Evolutionary conservation across 768 basidiomycete genomes (phyloP).

Genomic region (Suillus fuscotomentosus): DNA sequence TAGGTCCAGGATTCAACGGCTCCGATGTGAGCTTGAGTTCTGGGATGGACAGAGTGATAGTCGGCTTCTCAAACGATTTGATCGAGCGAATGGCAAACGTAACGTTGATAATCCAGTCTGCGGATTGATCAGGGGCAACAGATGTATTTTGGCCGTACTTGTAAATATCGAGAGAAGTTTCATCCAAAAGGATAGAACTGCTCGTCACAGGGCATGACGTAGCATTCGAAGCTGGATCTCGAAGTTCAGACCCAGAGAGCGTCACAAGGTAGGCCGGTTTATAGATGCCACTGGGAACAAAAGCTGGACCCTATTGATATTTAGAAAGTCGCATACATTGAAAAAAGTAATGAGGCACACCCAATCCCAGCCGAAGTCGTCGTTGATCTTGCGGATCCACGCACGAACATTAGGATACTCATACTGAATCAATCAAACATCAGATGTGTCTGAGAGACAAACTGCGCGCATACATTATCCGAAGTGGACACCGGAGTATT

Average conservation of each 20-base stretch:
- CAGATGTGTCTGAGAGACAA: neutral
- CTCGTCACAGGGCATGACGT: slow-evolving; percentile 20
- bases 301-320: slow-evolving; percentile 48
- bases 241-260: slow-evolving; percentile 25
- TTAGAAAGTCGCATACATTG: neutral
- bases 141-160: slow-evolving; percentile 50
- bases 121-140: slow-evolving; percentile 42
- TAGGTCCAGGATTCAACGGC: slow-evolving; percentile 20
- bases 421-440: slow-evolving; percentile 31
- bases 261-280: slow-evolving; percentile 56
- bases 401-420: slow-evolving; percentile 49
- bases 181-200: slow-evolving; percentile 45
- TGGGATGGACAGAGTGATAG: slow-evolving; percentile 43
- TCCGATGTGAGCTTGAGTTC: slow-evolving; percentile 44
- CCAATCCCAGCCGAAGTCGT: slow-evolving; percentile 67
- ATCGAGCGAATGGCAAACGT: slow-evolving; percentile 49
- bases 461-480: slow-evolving; percentile 29
- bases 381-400: slow-evolving; percentile 49
- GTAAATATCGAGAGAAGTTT: slow-evolving; percentile 53
- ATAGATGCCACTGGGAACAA: slow-evolving; percentile 52
- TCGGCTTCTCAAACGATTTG: slow-evolving; percentile 30
- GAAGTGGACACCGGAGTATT: slow-evolving; percentile 18
- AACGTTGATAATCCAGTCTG: slow-evolving; percentile 56
- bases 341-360: slow-evolving; percentile 23
- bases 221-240: slow-evolving; percentile 23